Conservation (phyloP, 1,284 basidiomycete species). For the Apiotrichum montevideense region DNA sequence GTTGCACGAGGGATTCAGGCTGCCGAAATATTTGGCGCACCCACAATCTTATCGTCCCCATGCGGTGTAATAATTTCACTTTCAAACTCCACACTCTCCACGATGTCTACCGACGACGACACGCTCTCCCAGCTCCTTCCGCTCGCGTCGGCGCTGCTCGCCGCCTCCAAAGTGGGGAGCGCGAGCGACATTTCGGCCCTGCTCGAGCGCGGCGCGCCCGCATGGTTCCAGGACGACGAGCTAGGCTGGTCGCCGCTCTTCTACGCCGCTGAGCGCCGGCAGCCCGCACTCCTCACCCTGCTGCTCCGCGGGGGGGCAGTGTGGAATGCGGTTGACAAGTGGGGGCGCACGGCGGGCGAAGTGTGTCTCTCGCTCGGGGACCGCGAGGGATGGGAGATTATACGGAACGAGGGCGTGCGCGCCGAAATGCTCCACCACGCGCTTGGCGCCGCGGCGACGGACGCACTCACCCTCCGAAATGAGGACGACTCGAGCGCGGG, state of each 20-base stretch:
- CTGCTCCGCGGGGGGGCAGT: slow-evolving; percentile 77
- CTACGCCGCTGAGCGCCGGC: slow-evolving; percentile 73
- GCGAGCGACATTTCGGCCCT: slow-evolving; percentile 53
- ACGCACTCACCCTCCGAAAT: slow-evolving; percentile 33
- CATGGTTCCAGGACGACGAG: slow-evolving; percentile 86
- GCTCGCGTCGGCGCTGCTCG: slow-evolving; percentile 27
- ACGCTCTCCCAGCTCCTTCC: slow-evolving; percentile 11
- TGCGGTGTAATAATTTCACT: too few species aligned
- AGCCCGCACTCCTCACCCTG: slow-evolving; percentile 57
- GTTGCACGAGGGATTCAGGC: too few species aligned
- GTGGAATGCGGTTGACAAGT: slow-evolving; percentile 83
- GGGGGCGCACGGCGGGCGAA: slow-evolving; percentile 77
- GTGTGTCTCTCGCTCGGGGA: slow-evolving; percentile 81
- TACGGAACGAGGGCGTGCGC: slow-evolving; percentile 80
- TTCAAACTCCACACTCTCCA: too few species aligned
- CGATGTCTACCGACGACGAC: neutral
- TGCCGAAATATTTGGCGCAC: too few species aligned
- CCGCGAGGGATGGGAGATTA: slow-evolving; percentile 61
- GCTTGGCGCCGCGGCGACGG: slow-evolving; percentile 16
- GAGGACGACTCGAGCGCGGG: slow-evolving; percentile 64
- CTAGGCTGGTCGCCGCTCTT: slow-evolving; percentile 78
- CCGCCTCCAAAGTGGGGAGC: slow-evolving; percentile 44
- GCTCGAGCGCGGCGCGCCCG: slow-evolving; percentile 68
- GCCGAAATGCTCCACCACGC: slow-evolving; percentile 49
- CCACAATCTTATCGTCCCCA: too few species aligned